Conservation (phyloP, 1,284 basidiomycete species). For the Athelia psychrophila region DNA sequence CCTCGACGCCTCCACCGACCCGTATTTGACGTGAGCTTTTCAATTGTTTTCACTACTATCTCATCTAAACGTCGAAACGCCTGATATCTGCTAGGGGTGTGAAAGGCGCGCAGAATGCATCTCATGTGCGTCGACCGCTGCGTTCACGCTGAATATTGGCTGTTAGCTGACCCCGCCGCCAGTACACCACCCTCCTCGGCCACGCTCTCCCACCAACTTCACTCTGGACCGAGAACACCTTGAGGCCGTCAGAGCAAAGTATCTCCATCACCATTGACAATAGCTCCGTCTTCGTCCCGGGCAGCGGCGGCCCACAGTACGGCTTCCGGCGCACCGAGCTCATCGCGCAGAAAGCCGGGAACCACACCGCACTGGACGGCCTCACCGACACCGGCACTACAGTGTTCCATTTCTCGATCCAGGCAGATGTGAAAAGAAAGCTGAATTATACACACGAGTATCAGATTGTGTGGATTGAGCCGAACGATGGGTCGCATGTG, state of each 20-base stretch:
- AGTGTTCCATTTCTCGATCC: conserved; percentile 55
- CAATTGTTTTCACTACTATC: too few relatives aligned
- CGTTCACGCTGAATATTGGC: conserved; percentile 2
- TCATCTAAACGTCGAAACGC: too few relatives aligned
- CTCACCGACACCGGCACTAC: conserved; percentile 42
- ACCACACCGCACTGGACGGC: conserved; percentile 35
- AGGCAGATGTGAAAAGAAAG: conserved; percentile 37
- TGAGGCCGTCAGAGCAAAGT: conserved; percentile 42
- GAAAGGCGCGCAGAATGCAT: conserved; percentile 46
- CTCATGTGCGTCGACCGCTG: conserved; percentile 32
- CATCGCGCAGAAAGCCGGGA: conserved; percentile 44
- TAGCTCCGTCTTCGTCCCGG: conserved; percentile 56
- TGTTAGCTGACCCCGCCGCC: not conserved
- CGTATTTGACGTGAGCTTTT: conserved; percentile 48
- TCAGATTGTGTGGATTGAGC: conserved; percentile 61
- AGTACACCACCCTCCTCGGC: conserved; percentile 49
- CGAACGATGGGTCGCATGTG: conserved; percentile 52
- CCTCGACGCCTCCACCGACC: conserved; percentile 43
- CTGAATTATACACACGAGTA: conserved; percentile 59
- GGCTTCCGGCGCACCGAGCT: conserved; percentile 61
- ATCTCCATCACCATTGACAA: conserved; percentile 54
- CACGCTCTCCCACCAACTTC: conserved; percentile 39
- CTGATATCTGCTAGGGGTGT: conserved; percentile 42
- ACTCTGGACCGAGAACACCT: conserved; percentile 40
- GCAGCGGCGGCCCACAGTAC: conserved; percentile 40